Conservation (phyloP, 345 rosid genomes). For the Conringia planisiliqua region DNA sequence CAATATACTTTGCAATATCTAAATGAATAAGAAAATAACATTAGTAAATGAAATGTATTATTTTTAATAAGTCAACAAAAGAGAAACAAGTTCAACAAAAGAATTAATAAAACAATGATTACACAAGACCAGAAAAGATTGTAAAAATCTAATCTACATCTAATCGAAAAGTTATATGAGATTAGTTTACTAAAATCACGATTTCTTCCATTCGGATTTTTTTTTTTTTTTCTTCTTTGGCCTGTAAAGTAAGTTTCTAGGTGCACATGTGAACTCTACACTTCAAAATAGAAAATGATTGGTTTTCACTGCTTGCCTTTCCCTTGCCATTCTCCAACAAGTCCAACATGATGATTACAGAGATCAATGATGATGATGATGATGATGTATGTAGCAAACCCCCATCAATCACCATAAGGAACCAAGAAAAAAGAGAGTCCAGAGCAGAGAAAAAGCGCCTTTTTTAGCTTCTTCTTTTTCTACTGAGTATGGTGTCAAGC, state of each 20-base stretch:
- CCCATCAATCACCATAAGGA: not conserved
- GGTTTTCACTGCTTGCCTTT: not conserved
- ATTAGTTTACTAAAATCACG: conserved; percentile 36
- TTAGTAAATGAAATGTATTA: conserved; percentile 4
- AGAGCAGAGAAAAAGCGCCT: conserved; percentile 4
- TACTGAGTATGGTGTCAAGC: conserved; percentile 40
- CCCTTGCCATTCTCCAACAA: not conserved
- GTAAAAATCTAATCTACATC: conserved; percentile 25
- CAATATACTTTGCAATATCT: too few relatives aligned
- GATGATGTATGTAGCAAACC: conserved; percentile 1
- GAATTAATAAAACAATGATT: conserved; percentile 36
- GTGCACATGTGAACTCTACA: conserved; percentile 23
- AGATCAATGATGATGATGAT: conserved; percentile 5
- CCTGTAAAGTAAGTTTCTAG: conserved; percentile 21
- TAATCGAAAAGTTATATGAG: conserved; percentile 22
- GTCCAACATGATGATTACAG: conserved; percentile 16
- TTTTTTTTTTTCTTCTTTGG: conserved; percentile 1
- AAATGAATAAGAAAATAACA: not conserved
- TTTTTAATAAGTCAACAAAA: conserved; percentile 15
- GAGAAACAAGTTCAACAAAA: conserved; percentile 22
- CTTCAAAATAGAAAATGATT: not conserved
- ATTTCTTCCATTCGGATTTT: conserved; percentile 34
- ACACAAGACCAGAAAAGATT: conserved; percentile 23
- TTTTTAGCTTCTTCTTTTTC: not conserved
- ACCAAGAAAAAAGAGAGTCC: conserved; percentile 14